Conservation (phyloP, 805 yeast genomes). For the Starmerella powellii region DNA sequence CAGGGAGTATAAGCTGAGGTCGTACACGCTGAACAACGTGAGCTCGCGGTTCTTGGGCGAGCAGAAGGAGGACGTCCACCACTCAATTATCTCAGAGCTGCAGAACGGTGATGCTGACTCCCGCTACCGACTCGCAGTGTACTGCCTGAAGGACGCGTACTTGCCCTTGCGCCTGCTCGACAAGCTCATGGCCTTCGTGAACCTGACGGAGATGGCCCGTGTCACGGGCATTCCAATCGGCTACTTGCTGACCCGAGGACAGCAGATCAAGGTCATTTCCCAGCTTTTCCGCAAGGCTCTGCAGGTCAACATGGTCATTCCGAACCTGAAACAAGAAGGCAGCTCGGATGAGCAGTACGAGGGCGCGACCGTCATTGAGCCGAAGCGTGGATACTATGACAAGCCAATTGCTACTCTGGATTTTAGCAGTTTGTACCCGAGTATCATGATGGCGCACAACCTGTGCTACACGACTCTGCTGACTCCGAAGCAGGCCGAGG, state of each 20-base stretch:
- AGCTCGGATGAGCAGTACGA: constrained; percentile 83
- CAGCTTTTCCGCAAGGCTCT: constrained; percentile 90
- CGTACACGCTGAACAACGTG: constrained; percentile 89
- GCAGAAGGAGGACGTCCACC: constrained; percentile 97
- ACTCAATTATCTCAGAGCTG: constrained; percentile 85
- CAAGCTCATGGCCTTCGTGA: constrained; percentile 89
- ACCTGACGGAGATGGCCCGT: constrained; percentile 98
- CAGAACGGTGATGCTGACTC: constrained; percentile 90
- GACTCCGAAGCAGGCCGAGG: constrained; percentile 51
- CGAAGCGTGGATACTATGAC: constrained; percentile 87
- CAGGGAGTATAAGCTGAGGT: constrained; percentile 86
- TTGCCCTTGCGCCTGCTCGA: constrained; percentile 79
- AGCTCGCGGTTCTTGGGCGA: constrained; percentile 88
- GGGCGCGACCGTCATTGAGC: constrained; percentile 99
- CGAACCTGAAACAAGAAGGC: constrained; percentile 74
- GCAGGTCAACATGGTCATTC: constrained; percentile 74
- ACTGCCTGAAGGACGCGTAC: constrained; percentile 92
- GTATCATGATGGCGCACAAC: constrained; percentile 98
- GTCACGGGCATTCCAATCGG: constrained; percentile 98
- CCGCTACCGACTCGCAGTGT: constrained; percentile 88
- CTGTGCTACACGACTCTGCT: constrained; percentile 86
- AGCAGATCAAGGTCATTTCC: constrained; percentile 93
- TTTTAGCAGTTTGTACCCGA: constrained; percentile 94
- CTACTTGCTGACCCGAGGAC: constrained; percentile 79
- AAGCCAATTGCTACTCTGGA: constrained; percentile 96